These are phyloP conservation scores for Trichocladium uniseriatum DNA, from an alignment of 495 filamentous ascomycete genomes.

Conservation along the genomic window DNA sequence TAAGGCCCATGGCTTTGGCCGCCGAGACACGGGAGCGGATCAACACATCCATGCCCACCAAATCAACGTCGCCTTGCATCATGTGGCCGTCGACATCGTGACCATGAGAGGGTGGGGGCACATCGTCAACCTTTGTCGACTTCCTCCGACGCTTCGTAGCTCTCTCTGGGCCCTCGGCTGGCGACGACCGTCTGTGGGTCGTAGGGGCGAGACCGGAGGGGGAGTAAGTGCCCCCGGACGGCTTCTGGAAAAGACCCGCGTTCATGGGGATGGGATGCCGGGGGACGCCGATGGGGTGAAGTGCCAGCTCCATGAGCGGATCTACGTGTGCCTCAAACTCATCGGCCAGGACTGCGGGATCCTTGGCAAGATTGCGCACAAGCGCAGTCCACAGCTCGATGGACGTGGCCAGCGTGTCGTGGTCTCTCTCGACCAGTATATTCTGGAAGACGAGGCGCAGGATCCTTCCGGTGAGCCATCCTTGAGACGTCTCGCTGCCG, in stretches of 20 bases:
- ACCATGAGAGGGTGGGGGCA: constrained; percentile 47
- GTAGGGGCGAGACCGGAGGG: constrained; percentile 37
- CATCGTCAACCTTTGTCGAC: constrained; percentile 69
- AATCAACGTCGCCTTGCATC: constrained; percentile 91
- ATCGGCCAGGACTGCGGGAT: constrained; percentile 47
- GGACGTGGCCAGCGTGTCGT: constrained; percentile 62
- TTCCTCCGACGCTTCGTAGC: constrained; percentile 67
- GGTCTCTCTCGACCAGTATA: constrained; percentile 83
- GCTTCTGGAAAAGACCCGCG: constrained; percentile 75
- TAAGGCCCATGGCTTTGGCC: constrained; percentile 69
- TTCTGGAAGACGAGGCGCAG: constrained; percentile 90
- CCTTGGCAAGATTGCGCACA: constrained; percentile 52
- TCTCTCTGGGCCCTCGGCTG: constrained; percentile 38
- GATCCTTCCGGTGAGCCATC: constrained; percentile 86
- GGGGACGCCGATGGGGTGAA: constrained; percentile 86
- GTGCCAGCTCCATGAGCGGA: constrained; percentile 64
- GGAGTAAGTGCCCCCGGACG: constrained; percentile 78
- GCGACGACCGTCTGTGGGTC: constrained; percentile 50
- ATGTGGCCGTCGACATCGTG: constrained; percentile 98
- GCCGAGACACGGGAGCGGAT: constrained; percentile 82
- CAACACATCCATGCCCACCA: constrained; percentile 81
- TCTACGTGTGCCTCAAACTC: constrained; percentile 65
- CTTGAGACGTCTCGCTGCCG: constrained; percentile 69
- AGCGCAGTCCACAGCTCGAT: constrained; percentile 80
- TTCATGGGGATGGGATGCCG: constrained; percentile 88